phyloP scores from a whole-genome alignment of 345 rosid genomes.

The Aethionema arabicum region DNA sequence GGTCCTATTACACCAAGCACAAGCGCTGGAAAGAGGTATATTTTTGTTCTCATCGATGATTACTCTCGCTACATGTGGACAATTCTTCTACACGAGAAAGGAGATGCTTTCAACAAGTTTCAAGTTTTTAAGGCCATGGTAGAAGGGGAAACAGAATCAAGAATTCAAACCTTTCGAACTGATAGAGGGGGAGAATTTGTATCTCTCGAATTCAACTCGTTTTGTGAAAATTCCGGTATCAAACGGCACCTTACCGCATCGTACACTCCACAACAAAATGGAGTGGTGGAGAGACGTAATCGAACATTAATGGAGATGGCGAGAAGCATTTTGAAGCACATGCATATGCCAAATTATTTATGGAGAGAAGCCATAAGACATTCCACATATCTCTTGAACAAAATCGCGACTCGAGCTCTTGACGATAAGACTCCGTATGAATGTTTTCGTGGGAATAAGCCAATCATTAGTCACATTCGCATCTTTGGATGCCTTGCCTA shows the following conservation, averaged over 20 bases:
- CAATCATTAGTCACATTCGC: not conserved
- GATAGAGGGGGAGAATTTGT: not conserved
- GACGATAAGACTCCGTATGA: not conserved
- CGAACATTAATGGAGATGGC: not conserved
- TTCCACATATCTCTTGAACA: not conserved
- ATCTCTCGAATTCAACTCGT: not conserved
- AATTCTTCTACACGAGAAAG: not conserved
- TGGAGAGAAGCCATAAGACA: not conserved
- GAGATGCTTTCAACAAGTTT: not conserved
- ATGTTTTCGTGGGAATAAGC: accelerated
- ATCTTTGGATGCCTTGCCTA: not conserved
- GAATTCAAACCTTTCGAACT: not conserved
- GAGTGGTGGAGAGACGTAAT: not conserved
- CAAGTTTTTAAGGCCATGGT: not conserved
- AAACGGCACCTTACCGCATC: not conserved
- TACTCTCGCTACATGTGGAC: not conserved
- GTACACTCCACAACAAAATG: not conserved
- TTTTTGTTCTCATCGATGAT: not conserved
- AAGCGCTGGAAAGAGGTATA: not conserved
- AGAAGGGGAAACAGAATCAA: not conserved
- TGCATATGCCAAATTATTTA: not conserved
- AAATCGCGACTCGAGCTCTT: not conserved
- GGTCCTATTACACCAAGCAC: too few relatives aligned
- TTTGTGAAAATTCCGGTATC: not conserved
- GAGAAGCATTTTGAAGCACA: not conserved